A percentile compares a stretch with the other conserved stretches of the same genome.
Evolutionary conservation across 148 eudicot species (phyloP).

Genomic region (Vaccinium macrocarpon): DNA sequence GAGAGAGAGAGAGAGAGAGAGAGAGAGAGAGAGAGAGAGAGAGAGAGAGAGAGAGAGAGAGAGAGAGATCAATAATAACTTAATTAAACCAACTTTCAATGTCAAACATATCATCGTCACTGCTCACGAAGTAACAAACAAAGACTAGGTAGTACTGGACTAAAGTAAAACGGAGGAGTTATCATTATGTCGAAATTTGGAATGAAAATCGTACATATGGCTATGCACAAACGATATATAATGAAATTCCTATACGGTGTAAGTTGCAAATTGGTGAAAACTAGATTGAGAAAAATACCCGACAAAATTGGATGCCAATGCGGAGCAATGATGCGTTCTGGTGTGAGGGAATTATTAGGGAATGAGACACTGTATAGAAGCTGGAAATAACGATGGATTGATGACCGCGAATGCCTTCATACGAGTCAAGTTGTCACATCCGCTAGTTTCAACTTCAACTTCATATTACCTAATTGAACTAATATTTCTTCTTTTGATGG

Average conservation of each 20-base stretch:
- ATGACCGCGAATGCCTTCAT: conserved; percentile 17
- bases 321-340: not conserved
- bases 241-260: not conserved
- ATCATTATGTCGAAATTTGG: not conserved
- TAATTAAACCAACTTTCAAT: too few relatives aligned
- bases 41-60: conserved; percentile 6
- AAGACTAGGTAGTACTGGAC: not conserved
- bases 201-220: not conserved
- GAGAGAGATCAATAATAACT: not conserved
- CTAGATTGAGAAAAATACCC: not conserved
- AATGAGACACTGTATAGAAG: not conserved
- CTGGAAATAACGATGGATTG: not conserved
- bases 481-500: conserved; percentile 61
- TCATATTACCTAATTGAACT: conserved; percentile 79
- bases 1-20: not conserved
- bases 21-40: conserved; percentile 11
- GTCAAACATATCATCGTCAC: not conserved
- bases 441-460: conserved; percentile 64
- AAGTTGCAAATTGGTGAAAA: not conserved
- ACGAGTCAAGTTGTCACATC: conserved; percentile 47
- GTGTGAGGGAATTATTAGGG: not conserved
- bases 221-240: not conserved
- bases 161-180: not conserved
- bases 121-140: not conserved
- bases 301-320: conserved; percentile 4